These are phyloP conservation scores for Suillus subalutaceus DNA, from an alignment of 768 basidiomycete species.

Conservation along the genomic window DNA sequence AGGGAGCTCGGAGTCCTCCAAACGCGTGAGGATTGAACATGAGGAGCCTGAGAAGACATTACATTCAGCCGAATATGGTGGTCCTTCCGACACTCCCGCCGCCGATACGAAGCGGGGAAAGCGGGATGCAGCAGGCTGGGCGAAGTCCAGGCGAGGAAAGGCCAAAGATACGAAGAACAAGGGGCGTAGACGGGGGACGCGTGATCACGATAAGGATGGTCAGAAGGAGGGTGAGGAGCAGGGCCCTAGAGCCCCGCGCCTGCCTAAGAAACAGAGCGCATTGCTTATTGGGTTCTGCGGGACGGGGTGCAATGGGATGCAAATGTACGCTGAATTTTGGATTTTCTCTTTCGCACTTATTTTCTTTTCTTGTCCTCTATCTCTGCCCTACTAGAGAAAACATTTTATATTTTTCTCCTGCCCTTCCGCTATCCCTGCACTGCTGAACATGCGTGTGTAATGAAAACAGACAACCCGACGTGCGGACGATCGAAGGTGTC, in stretches of 20 bases:
- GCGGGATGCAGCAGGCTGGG: conserved; percentile 34
- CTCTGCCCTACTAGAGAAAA: not conserved
- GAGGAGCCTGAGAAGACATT: conserved; percentile 2
- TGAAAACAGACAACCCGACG: conserved; percentile 64
- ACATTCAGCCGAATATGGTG: not conserved
- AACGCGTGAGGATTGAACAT: conserved; percentile 19
- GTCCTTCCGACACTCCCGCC: not conserved
- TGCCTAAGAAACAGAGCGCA: conserved; percentile 86
- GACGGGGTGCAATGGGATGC: conserved; percentile 92
- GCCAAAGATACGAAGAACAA: conserved; percentile 40
- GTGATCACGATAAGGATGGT: conserved; percentile 35
- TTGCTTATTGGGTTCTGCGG: conserved; percentile 91
- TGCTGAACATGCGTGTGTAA: not conserved
- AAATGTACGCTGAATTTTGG: conserved; percentile 67
- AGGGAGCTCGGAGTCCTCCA: conserved; percentile 10
- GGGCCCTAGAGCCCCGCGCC: conserved; percentile 49
- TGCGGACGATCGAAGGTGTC: conserved; percentile 86
- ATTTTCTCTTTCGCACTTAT: not conserved
- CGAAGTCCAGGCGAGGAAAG: conserved; percentile 38
- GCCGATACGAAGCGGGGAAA: conserved; percentile 14
- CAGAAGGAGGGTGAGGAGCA: conserved; percentile 21
- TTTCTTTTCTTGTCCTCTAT: not conserved
- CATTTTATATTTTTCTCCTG: not conserved
- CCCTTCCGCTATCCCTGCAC: not conserved
- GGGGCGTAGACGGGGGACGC: conserved; percentile 46